Evolutionary conservation across 1,284 basidiomycete genomes (phyloP), one percentile per base, ranked within the genome.

Genomic region (Ganoderma multipileum): DNA sequence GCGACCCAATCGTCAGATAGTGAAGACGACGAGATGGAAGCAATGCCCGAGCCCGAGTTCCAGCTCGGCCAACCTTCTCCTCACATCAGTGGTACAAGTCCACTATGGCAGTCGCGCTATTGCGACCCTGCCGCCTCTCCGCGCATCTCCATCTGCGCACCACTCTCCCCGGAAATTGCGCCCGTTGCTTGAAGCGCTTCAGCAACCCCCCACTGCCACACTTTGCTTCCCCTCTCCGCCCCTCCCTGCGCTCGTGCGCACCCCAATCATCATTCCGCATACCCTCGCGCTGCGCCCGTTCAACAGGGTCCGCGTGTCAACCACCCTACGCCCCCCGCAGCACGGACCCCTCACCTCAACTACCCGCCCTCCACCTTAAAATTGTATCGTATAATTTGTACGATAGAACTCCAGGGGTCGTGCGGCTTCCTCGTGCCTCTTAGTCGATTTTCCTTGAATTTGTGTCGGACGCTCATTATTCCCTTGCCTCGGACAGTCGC

Each of bases 21-120:
- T 33, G 78, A 79, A 55, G 78, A 79, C 42, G 78, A 79, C 57
- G 75, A 76, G 50, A 76, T 76, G 76, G 72, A 72, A 47, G 67
- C 72, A 23, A 66, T 67, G 42, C 71, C 74, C 4, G 67, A 74
- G 12, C 30, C 74, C 39, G 68, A 73, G 28, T 71, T 69, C 65
- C 66, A 67, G n/a, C 68, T 73, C 63, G 64, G 66, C 30, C 72
- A 73, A 66, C 47, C 59, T 26, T n/a, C 23, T 38, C 66, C 70
- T 8, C 70, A 63, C 18, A 55, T 69, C 44, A 39, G 61, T 30
- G 38, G 38, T 23, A 16, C 68, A 44, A 73, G 67, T 52, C 68
- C 70, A 30, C 67, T 63, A 30, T 71, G 74, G 68, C 70, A 72
- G 50, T 71, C 74, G 64, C 71, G 73, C 4, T 72, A 73, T 63